phyloP scores from a whole-genome alignment of 352 stramenopile genomes.

The Blastocystis sp. region DNA sequence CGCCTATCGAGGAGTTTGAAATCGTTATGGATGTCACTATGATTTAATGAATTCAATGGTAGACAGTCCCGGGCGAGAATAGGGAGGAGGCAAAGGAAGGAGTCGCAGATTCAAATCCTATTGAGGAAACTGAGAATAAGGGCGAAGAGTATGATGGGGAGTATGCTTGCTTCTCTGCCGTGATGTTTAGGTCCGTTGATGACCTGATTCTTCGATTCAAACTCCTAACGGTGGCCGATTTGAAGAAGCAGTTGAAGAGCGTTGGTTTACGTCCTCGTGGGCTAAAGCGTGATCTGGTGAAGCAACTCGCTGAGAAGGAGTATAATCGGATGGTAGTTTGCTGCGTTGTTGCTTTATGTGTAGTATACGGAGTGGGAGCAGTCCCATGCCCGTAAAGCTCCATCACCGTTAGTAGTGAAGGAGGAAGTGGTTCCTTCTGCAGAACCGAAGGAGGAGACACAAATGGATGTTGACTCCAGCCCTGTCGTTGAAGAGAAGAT shows the following conservation, averaged over 20 bases:
- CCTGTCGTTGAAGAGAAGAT: too few relatives aligned
- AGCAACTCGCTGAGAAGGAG: constrained; percentile 31
- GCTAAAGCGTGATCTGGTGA: constrained; percentile 22
- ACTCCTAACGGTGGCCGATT: constrained; percentile 16
- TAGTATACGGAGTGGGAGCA: constrained; percentile 47
- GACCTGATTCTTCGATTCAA: constrained; percentile 5
- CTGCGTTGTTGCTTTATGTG: neutral
- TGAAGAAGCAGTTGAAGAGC: constrained; percentile 31
- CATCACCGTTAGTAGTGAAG: too few relatives aligned
- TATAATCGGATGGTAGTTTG: constrained; percentile 3
- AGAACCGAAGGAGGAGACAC: too few relatives aligned
- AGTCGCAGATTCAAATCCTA: neutral
- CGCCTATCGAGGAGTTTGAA: constrained; percentile 37
- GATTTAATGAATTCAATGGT: neutral
- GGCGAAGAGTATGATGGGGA: constrained; percentile 18
- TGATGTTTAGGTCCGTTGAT: constrained; percentile 48
- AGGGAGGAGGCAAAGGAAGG: neutral
- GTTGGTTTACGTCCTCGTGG: constrained; percentile 26
- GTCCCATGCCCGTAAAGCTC: neutral
- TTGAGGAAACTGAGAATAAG: neutral
- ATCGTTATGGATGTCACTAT: constrained; percentile 17
- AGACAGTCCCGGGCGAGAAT: neutral
- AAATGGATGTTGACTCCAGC: too few relatives aligned
- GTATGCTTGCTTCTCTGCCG: neutral
- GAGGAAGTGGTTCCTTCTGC: too few relatives aligned